Evolutionary conservation across 1,139 yeast genomes (phyloP).

Genomic region (Lodderomyces pseudojiufengensis): DNA sequence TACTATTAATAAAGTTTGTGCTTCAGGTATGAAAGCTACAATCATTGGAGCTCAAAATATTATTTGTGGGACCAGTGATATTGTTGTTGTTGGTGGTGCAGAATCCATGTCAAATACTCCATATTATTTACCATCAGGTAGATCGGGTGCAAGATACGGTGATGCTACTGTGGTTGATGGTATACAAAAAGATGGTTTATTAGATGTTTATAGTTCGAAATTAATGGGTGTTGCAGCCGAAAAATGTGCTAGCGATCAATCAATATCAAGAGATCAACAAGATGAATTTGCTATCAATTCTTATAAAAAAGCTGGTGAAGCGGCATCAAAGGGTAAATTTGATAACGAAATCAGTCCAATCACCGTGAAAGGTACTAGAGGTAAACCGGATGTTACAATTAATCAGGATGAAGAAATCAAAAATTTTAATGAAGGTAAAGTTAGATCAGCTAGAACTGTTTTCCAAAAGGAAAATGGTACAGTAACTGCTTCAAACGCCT

Average conservation of each 20-base stretch:
- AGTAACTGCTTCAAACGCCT: slow-evolving; percentile 95
- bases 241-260: slow-evolving; percentile 80
- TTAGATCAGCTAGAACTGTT: slow-evolving; percentile 83
- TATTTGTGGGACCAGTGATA: slow-evolving; percentile 83
- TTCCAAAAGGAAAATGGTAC: slow-evolving; percentile 92
- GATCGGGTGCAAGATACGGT: slow-evolving; percentile 89
- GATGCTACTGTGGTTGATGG: slow-evolving; percentile 79
- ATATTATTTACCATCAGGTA: slow-evolving; percentile 81
- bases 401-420: slow-evolving; percentile 68
- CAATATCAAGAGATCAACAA: slow-evolving; percentile 63
- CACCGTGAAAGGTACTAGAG: slow-evolving; percentile 84
- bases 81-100: slow-evolving; percentile 95
- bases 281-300: slow-evolving; percentile 68
- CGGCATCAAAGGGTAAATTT: slow-evolving; percentile 78
- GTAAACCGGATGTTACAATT: slow-evolving; percentile 80
- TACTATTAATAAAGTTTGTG: slow-evolving; percentile 94
- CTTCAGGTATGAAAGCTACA: slow-evolving; percentile 91
- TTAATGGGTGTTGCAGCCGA: slow-evolving; percentile 98
- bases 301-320: slow-evolving; percentile 75
- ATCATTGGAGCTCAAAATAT: slow-evolving; percentile 90
- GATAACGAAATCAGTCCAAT: slow-evolving; percentile 77
- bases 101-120: slow-evolving; percentile 97
- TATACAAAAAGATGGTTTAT: slow-evolving; percentile 83
- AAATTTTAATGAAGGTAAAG: slow-evolving; percentile 71
- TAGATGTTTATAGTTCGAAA: slow-evolving; percentile 79